Conservation (phyloP, 2,329 filamentous ascomycete genomes). For the Ophiostoma sp. region DNA sequence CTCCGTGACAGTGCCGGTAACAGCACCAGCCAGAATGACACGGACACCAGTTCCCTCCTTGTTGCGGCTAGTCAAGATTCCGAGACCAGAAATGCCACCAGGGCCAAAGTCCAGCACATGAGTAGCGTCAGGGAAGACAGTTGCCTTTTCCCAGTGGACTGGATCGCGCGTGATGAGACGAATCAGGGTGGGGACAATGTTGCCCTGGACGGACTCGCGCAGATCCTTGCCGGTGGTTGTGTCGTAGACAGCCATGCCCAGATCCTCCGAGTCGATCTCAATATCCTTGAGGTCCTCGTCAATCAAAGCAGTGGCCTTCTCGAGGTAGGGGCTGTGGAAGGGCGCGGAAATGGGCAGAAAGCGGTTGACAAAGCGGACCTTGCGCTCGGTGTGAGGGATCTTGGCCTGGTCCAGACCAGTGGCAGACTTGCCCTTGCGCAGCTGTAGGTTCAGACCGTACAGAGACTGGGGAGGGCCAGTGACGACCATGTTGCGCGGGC, state of each 20-base stretch:
- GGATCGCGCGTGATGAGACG: slow-evolving; percentile 91
- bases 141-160: slow-evolving; percentile 95
- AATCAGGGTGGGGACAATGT: slow-evolving; percentile 79
- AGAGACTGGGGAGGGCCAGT: slow-evolving; percentile 93
- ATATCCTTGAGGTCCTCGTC: slow-evolving; percentile 82
- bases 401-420: slow-evolving; percentile 96
- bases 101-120: slow-evolving; percentile 96
- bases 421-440: slow-evolving; percentile 94
- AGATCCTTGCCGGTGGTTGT: slow-evolving; percentile 86
- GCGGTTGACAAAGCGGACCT: slow-evolving; percentile 91
- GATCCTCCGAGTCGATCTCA: slow-evolving; percentile 62
- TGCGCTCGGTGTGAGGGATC: slow-evolving; percentile 90
- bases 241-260: slow-evolving; percentile 83
- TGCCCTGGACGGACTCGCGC: slow-evolving; percentile 60
- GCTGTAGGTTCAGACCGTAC: slow-evolving; percentile 88
- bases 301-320: slow-evolving; percentile 74
- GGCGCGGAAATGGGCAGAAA: slow-evolving; percentile 97
- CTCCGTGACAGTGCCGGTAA: slow-evolving; percentile 82
- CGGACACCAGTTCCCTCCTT: slow-evolving; percentile 97
- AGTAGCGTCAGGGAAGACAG: slow-evolving; percentile 81
- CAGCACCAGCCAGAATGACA: slow-evolving; percentile 88
- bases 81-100: slow-evolving; percentile 92
- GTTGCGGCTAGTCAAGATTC: slow-evolving; percentile 94
- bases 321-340: slow-evolving; percentile 94
- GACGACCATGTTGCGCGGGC: slow-evolving; percentile 92